phyloP scores from a whole-genome alignment of 2,329 filamentous ascomycete species.

The Fusarium hainanense region DNA sequence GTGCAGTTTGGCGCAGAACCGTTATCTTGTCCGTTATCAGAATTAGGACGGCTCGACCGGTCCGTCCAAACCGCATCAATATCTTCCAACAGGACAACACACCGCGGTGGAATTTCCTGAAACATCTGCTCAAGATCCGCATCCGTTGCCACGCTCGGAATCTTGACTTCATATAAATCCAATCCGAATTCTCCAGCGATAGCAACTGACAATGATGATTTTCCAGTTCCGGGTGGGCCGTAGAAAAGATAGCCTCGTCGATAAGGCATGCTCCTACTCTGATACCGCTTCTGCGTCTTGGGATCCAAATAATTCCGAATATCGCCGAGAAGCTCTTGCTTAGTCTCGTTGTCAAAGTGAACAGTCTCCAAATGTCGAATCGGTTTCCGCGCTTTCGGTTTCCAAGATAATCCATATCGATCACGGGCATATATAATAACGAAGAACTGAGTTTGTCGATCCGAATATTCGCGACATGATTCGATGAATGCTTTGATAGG shows the following conservation, averaged over 20 bases:
- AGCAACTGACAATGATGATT: conserved; percentile 66
- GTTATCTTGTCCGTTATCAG: conserved; percentile 32
- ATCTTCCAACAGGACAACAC: conserved; percentile 66
- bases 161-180: conserved; percentile 61
- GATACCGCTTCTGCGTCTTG: conserved; percentile 66
- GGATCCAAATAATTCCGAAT: conserved; percentile 64
- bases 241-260: conserved; percentile 70
- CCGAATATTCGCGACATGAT: conserved; percentile 60
- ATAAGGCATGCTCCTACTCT: conserved; percentile 61
- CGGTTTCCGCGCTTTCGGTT: conserved; percentile 60
- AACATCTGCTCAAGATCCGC: conserved; percentile 64
- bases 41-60: conserved; percentile 39
- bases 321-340: conserved; percentile 60
- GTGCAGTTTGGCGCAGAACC: conserved; percentile 53
- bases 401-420: conserved; percentile 60
- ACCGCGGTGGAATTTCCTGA: conserved; percentile 62
- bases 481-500: conserved; percentile 60
- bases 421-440: conserved; percentile 61
- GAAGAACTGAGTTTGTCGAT: conserved; percentile 61
- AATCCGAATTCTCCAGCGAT: conserved; percentile 63
- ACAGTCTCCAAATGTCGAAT: conserved; percentile 63
- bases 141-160: conserved; percentile 62
- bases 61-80: conserved; percentile 59
- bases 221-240: conserved; percentile 71
- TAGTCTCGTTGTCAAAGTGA: conserved; percentile 59